phyloP scores from a whole-genome alignment of 2,329 filamentous ascomycete genomes.

The Trematosphaeria pertusa region DNA sequence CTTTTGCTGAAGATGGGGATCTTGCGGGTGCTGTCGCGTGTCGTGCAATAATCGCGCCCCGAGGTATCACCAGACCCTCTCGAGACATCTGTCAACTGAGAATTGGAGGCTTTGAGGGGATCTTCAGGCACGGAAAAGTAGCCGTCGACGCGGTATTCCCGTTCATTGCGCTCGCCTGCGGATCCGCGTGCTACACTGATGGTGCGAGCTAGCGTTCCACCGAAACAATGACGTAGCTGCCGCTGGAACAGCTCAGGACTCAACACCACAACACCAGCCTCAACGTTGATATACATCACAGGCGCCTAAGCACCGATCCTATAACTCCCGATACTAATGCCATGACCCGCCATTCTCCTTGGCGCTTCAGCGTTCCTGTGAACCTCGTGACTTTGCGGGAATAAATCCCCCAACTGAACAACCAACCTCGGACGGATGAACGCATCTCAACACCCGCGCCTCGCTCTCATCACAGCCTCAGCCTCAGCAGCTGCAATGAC shows the following conservation, averaged over 20 bases:
- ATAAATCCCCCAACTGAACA: neutral
- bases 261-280: slow-evolving; percentile 4
- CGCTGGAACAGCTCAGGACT: neutral
- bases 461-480: neutral
- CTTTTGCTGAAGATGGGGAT: neutral
- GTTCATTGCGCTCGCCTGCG: slow-evolving; percentile 2
- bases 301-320: no score
- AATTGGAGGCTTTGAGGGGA: neutral
- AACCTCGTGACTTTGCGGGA: neutral
- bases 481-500: neutral
- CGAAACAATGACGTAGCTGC: slow-evolving; percentile 8
- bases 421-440: slow-evolving; percentile 6
- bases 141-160: neutral
- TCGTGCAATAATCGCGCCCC: neutral
- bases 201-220: neutral
- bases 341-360: no score
- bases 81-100: neutral
- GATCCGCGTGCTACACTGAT: slow-evolving; percentile 9
- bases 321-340: no score
- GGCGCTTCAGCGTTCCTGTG: neutral
- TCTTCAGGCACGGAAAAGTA: slow-evolving; percentile 6
- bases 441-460: neutral
- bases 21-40: neutral
- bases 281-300: neutral
- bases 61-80: neutral